Evolutionary conservation across 495 filamentous ascomycete species (phyloP), one percentile per base, ranked within the genome.

Genomic region (Physcia stellaris): DNA sequence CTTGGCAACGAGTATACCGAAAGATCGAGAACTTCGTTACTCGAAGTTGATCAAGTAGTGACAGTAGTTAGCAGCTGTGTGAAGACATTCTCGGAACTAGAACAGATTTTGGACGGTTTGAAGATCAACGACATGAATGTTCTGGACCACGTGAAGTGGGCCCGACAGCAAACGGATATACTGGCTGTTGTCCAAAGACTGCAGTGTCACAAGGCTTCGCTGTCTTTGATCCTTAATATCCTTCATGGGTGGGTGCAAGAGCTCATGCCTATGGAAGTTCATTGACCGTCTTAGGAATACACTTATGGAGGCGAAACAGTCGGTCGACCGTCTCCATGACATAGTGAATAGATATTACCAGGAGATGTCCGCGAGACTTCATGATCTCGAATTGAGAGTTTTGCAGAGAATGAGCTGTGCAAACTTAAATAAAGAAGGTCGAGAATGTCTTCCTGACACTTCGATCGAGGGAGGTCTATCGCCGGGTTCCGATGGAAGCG

Each of bases 101-200:
- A 46, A 33, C 21, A 3, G n/a, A 6, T 37, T 12, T 10, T 46
- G 12, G 32, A 46, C 19, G 39, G 30, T 4, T 5, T 46, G 6
- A 41, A 46, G 33, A 24, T 22, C 1, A 26, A 37, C 7, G 17
- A 26, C 13, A 15, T 41, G 37, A 13, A 26, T 3, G 21, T 31
- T 6, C 19, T 41, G 4, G 43, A 46, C 33, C 31, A 39, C 27
- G 13, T 46, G 23, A 41, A 32, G 32, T 46, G 43, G 43, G 32
- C 24, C 4, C 30, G 32, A 16, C 37, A 36, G 24, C 38, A 36
- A 17, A 3, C 23, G 7, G 27, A 10, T 4, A 37, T 46, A 15
- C 2, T 15, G 5, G 18, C 7, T 21, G 19, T 36, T 21, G 24
- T 46, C 22, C 32, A 28, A 4, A 41, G 32, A 20, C 33, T 46